Evolutionary conservation across 2,329 filamentous ascomycete species (phyloP).

Genomic region (Calonectria naviculata): DNA sequence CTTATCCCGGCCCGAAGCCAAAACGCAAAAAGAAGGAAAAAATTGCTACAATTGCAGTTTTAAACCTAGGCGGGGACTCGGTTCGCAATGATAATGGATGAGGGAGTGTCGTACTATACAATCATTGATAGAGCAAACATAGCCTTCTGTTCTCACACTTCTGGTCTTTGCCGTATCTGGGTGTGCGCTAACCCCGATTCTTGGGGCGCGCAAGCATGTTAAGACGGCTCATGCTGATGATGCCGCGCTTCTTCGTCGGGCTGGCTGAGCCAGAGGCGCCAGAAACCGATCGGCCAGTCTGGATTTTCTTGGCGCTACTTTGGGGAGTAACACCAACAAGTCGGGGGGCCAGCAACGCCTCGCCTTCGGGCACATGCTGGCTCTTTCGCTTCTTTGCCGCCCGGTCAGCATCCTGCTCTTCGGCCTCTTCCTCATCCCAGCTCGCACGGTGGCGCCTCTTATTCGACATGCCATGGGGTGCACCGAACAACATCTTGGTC

Average conservation of each 20-base stretch:
- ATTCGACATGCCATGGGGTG: constrained; percentile 72
- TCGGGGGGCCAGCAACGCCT: constrained; percentile 63
- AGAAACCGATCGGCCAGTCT: constrained; percentile 36
- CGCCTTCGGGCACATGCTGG: constrained; percentile 59
- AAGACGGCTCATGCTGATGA: constrained; percentile 68
- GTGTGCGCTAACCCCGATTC: constrained; percentile 56
- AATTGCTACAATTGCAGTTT: constrained; percentile 3
- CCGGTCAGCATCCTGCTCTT: constrained; percentile 58
- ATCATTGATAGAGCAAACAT: constrained; percentile 17
- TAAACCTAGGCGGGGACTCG: neutral
- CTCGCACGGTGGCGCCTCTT: constrained; percentile 73
- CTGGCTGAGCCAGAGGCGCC: constrained; percentile 47
- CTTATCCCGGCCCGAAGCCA: neutral
- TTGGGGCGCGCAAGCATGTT: constrained; percentile 72
- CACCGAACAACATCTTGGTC: constrained; percentile 53
- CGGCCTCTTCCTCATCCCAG: constrained; percentile 66
- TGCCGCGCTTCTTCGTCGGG: constrained; percentile 63
- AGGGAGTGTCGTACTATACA: constrained; percentile 36
- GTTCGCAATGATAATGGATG: constrained; percentile 13
- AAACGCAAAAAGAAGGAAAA: neutral
- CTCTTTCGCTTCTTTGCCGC: constrained; percentile 70
- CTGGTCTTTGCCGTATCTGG: neutral
- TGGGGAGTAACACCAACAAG: constrained; percentile 51
- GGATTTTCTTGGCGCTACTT: constrained; percentile 49
- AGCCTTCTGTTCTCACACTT: neutral